These are phyloP conservation scores for Excoecaria agallocha DNA, from an alignment of 345 rosid genomes.

Conservation along the genomic window DNA sequence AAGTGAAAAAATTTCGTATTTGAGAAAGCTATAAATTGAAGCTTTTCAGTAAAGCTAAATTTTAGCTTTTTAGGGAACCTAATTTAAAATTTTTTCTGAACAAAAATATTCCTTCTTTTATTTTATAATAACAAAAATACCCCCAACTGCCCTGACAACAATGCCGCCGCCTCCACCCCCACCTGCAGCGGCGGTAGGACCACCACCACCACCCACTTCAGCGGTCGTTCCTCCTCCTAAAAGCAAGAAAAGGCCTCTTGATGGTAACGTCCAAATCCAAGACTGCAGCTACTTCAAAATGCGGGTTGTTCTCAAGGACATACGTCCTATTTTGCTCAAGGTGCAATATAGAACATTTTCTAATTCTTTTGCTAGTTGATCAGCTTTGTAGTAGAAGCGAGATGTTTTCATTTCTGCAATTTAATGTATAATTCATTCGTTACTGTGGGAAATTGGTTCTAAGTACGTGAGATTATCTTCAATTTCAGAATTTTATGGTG, in stretches of 20 bases:
- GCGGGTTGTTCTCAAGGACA: slow-evolving; percentile 35
- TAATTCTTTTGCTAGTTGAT: not conserved
- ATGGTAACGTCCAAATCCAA: slow-evolving; percentile 35
- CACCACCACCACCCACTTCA: slow-evolving; percentile 11
- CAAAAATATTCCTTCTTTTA: no score
- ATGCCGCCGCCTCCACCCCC: slow-evolving; percentile 26
- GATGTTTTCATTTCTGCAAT: not conserved
- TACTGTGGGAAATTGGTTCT: not conserved
- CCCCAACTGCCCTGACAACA: slow-evolving; percentile 1
- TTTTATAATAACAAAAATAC: no score
- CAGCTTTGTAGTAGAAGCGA: not conserved
- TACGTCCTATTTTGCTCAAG: slow-evolving; percentile 42
- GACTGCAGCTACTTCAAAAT: slow-evolving; percentile 49
- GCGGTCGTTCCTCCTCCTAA: slow-evolving; percentile 6
- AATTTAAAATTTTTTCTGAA: no score
- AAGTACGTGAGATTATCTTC: not conserved
- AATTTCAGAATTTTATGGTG: not conserved
- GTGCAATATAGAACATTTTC: slow-evolving; percentile 14
- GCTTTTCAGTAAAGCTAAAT: no score
- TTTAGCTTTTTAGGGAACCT: no score
- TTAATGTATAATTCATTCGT: not conserved
- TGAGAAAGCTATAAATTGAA: no score
- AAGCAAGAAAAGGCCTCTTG: slow-evolving; percentile 56
- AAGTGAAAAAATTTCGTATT: no score
- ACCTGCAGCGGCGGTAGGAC: not conserved